Conservation (phyloP, 2,329 filamentous ascomycete species). For the Chaetomiaceae sp. region DNA sequence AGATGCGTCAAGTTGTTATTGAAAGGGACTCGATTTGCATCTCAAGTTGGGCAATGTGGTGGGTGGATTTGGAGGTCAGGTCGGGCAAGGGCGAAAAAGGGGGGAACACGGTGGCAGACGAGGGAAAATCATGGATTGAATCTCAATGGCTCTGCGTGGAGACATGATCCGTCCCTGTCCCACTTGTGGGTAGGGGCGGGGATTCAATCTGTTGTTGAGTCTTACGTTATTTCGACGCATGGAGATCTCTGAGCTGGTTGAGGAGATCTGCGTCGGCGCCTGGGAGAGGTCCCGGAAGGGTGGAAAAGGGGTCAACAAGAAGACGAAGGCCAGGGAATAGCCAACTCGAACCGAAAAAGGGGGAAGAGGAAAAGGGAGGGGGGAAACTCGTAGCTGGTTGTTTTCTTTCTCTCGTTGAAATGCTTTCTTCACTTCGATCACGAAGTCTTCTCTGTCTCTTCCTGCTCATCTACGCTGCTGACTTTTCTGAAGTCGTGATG, state of each 20-base stretch:
- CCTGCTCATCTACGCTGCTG: conserved; percentile 53
- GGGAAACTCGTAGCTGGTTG: conserved; percentile 11
- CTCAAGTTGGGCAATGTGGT: not conserved
- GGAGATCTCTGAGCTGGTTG: not conserved
- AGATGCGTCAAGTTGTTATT: too few species aligned
- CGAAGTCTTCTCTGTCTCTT: conserved; percentile 51
- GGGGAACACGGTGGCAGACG: not conserved
- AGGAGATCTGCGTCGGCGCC: not conserved
- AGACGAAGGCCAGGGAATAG: not conserved
- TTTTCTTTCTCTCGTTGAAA: conserved; percentile 6
- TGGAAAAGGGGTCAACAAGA: not conserved
- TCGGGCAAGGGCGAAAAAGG: not conserved
- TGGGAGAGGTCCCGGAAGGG: too few species aligned
- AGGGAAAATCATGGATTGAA: not conserved
- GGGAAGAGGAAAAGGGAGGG: not conserved
- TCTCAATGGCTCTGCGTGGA: not conserved
- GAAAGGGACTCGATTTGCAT: not conserved
- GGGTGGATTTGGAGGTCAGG: not conserved
- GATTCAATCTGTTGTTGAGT: not conserved
- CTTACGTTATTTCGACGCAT: not conserved
- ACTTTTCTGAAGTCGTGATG: conserved; percentile 40
- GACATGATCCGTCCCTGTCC: too few species aligned
- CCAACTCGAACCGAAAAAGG: not conserved
- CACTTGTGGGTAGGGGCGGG: not conserved
- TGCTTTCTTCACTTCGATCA: conserved; percentile 20